Conservation (phyloP, 176 grass and related monocot species). For the Elaeis guineensis region DNA sequence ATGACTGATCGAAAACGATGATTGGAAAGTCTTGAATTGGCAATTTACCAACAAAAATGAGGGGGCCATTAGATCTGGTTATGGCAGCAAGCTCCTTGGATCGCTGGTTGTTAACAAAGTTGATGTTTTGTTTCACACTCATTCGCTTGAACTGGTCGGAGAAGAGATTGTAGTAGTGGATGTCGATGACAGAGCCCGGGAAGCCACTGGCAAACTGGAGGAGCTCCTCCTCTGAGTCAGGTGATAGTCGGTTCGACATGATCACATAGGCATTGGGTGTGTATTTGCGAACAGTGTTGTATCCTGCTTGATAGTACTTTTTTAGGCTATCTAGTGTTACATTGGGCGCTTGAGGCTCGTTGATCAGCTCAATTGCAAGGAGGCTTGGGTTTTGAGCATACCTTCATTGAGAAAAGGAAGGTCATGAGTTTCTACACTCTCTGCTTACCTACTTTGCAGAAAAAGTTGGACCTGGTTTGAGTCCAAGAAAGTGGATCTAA, state of each 20-base stretch:
- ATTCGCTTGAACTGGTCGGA: constrained; percentile 16
- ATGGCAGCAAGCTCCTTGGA: constrained; percentile 13
- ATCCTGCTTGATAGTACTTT: constrained; percentile 57
- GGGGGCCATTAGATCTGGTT: constrained; percentile 29
- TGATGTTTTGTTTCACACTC: constrained; percentile 49
- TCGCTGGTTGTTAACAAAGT: constrained; percentile 25
- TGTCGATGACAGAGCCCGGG: constrained; percentile 27
- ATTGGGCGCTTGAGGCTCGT: constrained; percentile 40
- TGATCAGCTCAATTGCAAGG: constrained; percentile 56
- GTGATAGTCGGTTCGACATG: constrained; percentile 48
- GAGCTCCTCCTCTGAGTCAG: constrained; percentile 30
- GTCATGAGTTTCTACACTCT: background rate
- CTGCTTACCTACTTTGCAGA: no score
- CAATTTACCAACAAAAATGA: constrained; percentile 41
- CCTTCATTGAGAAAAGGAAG: constrained; percentile 16
- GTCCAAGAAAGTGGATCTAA: no score
- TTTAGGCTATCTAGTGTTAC: constrained; percentile 28
- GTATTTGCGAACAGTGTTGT: constrained; percentile 45
- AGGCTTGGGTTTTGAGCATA: constrained; percentile 37
- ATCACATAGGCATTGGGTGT: constrained; percentile 48
- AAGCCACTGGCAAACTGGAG: constrained; percentile 29
- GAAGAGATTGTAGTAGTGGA: constrained; percentile 55
- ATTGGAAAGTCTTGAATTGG: no score
- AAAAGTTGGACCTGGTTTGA: no score
- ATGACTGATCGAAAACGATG: no score